Base-by-base conservation (phyloP, 768 basidiomycete genomes). In the Lactarius vividus region DNA sequence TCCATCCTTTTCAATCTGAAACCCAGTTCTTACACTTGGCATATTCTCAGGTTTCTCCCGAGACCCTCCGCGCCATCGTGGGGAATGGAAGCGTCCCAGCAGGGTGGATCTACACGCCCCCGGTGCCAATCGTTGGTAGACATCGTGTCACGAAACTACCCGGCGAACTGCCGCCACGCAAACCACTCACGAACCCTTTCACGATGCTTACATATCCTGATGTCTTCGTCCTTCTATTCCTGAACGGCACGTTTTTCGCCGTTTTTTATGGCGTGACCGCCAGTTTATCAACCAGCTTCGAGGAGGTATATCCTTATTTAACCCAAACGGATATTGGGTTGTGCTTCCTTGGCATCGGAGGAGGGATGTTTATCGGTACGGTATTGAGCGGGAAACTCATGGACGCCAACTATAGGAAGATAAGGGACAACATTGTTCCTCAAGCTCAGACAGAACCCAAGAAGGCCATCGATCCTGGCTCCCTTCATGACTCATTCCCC, bases 331-430 rank as follows among this genome's bases (percentile, higher is more conserved):
- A 84, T 28, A 81, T 91, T 37, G 93, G 93, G 2, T 75, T 95
- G 5, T 93, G 89, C 74, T 95, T 88, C 77, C 77, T 94, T 61
- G 84, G 86, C 1, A 82, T 88, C 59, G 94, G 92, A 2, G 82
- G 84, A 18, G 94, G 93, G 0, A 86, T 87, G 76, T 75, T 85
- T 10, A 57, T 88, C 18, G 88, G 91, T 15, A 82, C 85, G 23
- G 72, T 79, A n/a, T 28, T 80, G 1, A 85, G 80, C 26, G 92
- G 93, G 3, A 83, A 78, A 62, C 71, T 90, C 13, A 73, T 93
- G 10, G 89, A 95, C 69, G 77, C 77, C 68, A 86, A 92, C 67
- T 96, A 88, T 73, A 81, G 71, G 69, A 75, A 72, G 69, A 76
- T 78, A 56, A 80, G 74, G 61, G 65, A 69, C 56, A 69, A 72